Base-by-base conservation (phyloP, 2,329 filamentous ascomycete species). In the Knoxdaviesia proteae region DNA sequence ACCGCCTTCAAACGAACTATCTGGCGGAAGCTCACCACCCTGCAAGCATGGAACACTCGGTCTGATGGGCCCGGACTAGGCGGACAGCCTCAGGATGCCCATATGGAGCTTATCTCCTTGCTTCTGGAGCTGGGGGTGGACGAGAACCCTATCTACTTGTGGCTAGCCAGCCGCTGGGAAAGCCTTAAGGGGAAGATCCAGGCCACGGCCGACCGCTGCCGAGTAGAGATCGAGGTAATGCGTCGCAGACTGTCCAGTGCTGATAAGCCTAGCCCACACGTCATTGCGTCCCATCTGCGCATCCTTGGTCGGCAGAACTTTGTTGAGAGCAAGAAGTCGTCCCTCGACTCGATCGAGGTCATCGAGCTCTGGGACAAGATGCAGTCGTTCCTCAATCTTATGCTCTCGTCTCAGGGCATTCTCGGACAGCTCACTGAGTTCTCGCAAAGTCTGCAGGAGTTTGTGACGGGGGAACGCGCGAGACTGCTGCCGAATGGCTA, bases 101-200 rank as follows among this genome's bases (percentile, higher is more conserved):
- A 94, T 53, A 84, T 94, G 74, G 84, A 94, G 54, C 67, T 94
- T 40, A 96, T 98, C 43, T 70, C 77, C 29, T 67, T 94, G 34
- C 67, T 98, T 42, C 63, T 98, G n/a, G 88, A 98, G 57, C 66
- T 98, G 20, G 92, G 90, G 6, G 86, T 94, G 3, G 81, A 93
- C 7, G 86, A 96, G 46, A 98, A 93, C 52, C 90, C 90, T 1
- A 93, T 98, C 47, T 94, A 84, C 83, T 71, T 92, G 7, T 98
- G 90, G 87, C 73, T 98, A 31, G 65, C 88, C 44, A 94, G 84
- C 53, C 77, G 84, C 39, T 92, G 87, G 54, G 84, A 94, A 49
- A 78, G 87, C 53, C 67, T 98, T 44, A 94, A 90, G 58, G 77
- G 77, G 49, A 92, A 83, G 55, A 88, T 96, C 42, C 73, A 75